phyloP scores from a whole-genome alignment of 805 yeast species.

The Saccharomycopsis olivae region DNA sequence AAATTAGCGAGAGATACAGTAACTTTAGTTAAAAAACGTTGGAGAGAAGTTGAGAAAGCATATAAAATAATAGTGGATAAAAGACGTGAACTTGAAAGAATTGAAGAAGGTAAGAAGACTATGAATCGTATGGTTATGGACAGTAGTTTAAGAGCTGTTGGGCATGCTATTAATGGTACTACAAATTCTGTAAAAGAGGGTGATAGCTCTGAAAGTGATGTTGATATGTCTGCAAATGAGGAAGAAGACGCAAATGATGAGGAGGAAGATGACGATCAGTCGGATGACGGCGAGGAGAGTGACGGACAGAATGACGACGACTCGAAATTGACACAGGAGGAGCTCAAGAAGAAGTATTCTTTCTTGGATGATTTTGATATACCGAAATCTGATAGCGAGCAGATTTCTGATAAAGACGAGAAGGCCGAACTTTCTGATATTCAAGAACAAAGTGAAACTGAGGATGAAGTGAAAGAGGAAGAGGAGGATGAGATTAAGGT shows the following conservation, averaged over 20 bases:
- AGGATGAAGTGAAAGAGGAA: conserved; percentile 15
- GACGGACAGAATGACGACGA: conserved; percentile 23
- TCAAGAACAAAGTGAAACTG: conserved; percentile 12
- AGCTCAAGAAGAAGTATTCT: conserved; percentile 34
- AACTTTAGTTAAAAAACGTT: conserved; percentile 77
- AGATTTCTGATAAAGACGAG: not conserved
- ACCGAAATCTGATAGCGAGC: not conserved
- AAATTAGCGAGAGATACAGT: conserved; percentile 73
- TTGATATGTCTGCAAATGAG: conserved; percentile 18
- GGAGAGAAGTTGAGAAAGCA: conserved; percentile 85
- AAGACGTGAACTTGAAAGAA: conserved; percentile 14
- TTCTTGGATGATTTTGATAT: conserved; percentile 16
- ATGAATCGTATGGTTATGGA: conserved; percentile 23
- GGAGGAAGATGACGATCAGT: conserved; percentile 24
- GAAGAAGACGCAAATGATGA: conserved; percentile 16
- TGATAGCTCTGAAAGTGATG: conserved; percentile 10
- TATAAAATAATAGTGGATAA: conserved; percentile 26
- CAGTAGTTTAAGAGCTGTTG: conserved; percentile 29
- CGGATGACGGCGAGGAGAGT: conserved; percentile 15
- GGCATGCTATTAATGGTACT: conserved; percentile 20
- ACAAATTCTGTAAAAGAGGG: conserved; percentile 17
- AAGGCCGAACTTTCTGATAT: conserved; percentile 3
- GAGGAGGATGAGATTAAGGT: conserved; percentile 8
- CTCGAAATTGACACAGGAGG: conserved; percentile 32
- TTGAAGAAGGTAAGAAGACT: conserved; percentile 17